Base-by-base conservation (phyloP, 192 early-diverging fungal species). In the Rhizophagus prolifer region DNA sequence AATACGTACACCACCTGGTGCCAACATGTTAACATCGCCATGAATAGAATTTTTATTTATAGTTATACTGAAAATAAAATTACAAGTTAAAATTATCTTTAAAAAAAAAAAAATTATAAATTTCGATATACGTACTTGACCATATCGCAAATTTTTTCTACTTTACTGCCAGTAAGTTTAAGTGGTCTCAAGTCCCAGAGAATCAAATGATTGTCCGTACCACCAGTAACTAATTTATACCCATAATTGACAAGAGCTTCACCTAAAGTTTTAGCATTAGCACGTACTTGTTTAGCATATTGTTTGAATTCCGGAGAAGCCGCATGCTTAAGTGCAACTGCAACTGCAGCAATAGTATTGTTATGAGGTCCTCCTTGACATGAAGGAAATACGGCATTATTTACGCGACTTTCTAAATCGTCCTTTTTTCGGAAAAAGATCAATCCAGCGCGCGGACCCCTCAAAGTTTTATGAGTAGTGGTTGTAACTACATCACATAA, bases 321-420 rank as follows among this genome's bases (percentile, higher is more conserved):
- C 16, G 89, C 98, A 87, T 98, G 98, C 92, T 98, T 98, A 70
- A 99, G 88, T 9, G 97, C 94, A 70, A 99, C 97, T 66, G 98
- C 98, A 54, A 99, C 88, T 41, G 89, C 98, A 34, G 97, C 97
- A 87, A 99, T 99, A 73, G 97, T 97, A 93, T 99, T 98, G 92
- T 99, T 99, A 92, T 99, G 98, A 41, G 98, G 98, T 62, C 98
- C 98, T 81, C 98, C 98, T 89, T 99, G 98, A 90, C 94, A 95
- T 78, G 94, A 95, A 64, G 98, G 98, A 92, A 99, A 99, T 62
- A 99, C 98, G 9, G 98, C 96, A 88, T 95, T 94, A 92, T 99
- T 98, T 81, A 98, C 93, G 74, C 92, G 94, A 77, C 85, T 85
- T 89, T 99, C 98, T 34, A 98, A 91, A 81, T 95, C 94, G 65